Conservation (phyloP, 2,329 filamentous ascomycete species). For the Fonsecaea erecta region DNA sequence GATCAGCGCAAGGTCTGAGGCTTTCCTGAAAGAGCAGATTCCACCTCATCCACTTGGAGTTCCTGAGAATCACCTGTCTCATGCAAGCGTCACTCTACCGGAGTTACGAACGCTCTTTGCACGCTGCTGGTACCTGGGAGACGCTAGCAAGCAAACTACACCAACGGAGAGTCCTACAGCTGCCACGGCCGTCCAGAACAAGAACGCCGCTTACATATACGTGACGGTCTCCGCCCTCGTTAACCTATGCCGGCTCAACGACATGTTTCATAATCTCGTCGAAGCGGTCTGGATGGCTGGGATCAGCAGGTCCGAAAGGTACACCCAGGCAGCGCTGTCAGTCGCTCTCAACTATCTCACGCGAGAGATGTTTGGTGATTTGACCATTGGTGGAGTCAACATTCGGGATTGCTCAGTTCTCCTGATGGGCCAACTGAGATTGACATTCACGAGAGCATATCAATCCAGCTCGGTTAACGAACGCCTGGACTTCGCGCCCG, state of each 20-base stretch:
- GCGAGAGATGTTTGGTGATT: constrained; percentile 7
- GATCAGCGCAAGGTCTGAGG: not conserved
- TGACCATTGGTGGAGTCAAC: not conserved
- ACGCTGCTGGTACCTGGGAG: not conserved
- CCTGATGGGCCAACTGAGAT: not conserved
- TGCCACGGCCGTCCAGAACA: not conserved
- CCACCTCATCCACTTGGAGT: not conserved
- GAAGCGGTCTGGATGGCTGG: constrained; percentile 10
- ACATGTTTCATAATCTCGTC: constrained; percentile 11
- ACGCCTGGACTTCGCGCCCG: not conserved
- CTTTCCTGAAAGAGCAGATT: not conserved
- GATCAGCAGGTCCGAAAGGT: not conserved
- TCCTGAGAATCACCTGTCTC: not conserved
- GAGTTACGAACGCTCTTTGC: not conserved
- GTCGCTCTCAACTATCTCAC: constrained; percentile 7
- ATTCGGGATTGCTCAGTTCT: not conserved
- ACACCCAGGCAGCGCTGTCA: not conserved
- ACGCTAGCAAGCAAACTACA: not conserved
- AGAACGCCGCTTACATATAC: not conserved
- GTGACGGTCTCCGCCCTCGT: not conserved
- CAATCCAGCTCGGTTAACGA: not conserved
- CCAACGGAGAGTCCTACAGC: not conserved
- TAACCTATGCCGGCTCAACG: constrained; percentile 8
- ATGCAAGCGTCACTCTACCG: not conserved
- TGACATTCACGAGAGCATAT: not conserved